Base-by-base conservation (phyloP, 2,329 filamentous ascomycete genomes). In the Davidsoniella virescens region DNA sequence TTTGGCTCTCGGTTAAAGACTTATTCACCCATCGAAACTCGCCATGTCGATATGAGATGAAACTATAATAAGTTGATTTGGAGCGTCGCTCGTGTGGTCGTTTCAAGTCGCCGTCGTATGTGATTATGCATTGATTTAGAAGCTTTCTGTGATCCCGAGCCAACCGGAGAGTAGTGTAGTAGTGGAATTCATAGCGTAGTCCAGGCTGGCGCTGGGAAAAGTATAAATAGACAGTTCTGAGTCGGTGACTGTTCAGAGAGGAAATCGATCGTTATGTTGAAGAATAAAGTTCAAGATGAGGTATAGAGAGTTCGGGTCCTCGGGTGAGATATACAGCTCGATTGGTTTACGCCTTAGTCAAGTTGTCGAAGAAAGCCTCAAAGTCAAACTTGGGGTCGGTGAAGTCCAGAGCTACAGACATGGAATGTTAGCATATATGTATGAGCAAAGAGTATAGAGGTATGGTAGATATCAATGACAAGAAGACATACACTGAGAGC, bases 341-440 rank as follows among this genome's bases (percentile, higher is more conserved):
- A 44, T 36, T 46, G 44, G 44, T 55, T 65, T 69, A 76, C 59
- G 71, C 65, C 63, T 70, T 67, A 57, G 67, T 59, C 59, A 87
- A 68, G 59, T 76, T 72, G 61, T 78, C 75, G 65, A 94, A 69
- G 66, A 78, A 86, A 59, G 84, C 80, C 73, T 96, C 90, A 59
- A 96, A 74, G 65, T 98, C 88, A 70, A 96, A 96, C 63, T 87
- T 86, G 63, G 87, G 80, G 70, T 92, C 80, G 63, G 82, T 78
- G 54, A 82, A 82, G 69, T 96, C 52, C 16, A 51, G 29, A 16
- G 52, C 49, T 51, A 29, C 10, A 37, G 14, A 17, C 14, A 18
- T 16, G 8, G 25, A 8, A 44, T 25, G 25, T 42, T 25, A 48
- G 49, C 12, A 2, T 33, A 38, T 6, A n/a, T 18, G 44, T 10